Conservation (phyloP, 768 basidiomycete species). For the Clitopilus passeckerianus region DNA sequence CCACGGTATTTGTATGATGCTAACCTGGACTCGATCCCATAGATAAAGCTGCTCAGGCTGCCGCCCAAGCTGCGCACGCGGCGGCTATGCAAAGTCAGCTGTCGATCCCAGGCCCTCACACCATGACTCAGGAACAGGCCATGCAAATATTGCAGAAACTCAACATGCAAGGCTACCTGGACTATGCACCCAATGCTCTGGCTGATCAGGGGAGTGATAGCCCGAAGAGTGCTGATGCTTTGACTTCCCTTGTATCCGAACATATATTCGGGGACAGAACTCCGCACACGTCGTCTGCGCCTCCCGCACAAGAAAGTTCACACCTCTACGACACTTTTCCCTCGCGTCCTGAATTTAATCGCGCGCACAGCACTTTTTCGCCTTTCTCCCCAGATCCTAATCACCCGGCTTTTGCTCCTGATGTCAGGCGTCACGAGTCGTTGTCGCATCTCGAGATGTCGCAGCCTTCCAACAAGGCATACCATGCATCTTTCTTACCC, state of each 20-base stretch:
- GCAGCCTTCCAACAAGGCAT: conserved; percentile 41
- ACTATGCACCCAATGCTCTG: conserved; percentile 12
- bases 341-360: conserved; percentile 29
- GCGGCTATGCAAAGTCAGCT: conserved; percentile 56
- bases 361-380: conserved; percentile 47
- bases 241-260: background rate
- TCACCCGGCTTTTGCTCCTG: conserved; percentile 23
- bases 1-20: conserved; percentile 2
- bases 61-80: conserved; percentile 77
- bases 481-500: conserved; percentile 43
- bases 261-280: conserved; percentile 9
- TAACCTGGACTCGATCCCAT: background rate
- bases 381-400: conserved; percentile 81
- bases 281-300: conserved; percentile 14
- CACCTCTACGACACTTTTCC: conserved; percentile 14
- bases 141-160: conserved; percentile 57
- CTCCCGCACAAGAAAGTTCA: conserved; percentile 13
- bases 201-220: conserved; percentile 4
- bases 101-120: conserved; percentile 14
- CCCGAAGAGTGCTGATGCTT: conserved; percentile 6
- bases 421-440: conserved; percentile 30
- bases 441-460: conserved; percentile 33
- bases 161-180: conserved; percentile 33
- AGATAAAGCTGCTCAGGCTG: conserved; percentile 92
- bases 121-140: conserved; percentile 60